Evolutionary conservation across 1,139 yeast species (phyloP).

Genomic region (Kodamaea fungicola): DNA sequence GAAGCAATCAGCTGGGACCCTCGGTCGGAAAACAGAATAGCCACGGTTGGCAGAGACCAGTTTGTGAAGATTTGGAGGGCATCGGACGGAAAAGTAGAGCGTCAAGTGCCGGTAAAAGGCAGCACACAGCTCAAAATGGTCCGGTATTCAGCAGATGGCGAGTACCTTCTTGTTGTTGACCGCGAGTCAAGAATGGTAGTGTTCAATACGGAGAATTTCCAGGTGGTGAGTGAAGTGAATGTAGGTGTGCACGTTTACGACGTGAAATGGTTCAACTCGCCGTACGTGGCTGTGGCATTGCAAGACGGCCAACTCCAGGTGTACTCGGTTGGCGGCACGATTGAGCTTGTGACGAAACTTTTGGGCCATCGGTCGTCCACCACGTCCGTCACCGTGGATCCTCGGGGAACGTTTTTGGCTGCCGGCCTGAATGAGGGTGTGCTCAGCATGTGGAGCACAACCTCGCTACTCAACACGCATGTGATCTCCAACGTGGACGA

Average conservation of each 20-base stretch:
- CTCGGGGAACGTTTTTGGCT: slow-evolving; percentile 52
- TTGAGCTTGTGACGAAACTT: slow-evolving; percentile 17
- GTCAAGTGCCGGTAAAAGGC: slow-evolving; percentile 21
- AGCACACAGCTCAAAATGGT: slow-evolving; percentile 26
- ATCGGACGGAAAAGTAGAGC: slow-evolving; percentile 31
- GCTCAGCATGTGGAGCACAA: slow-evolving; percentile 57
- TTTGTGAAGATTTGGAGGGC: slow-evolving; percentile 58
- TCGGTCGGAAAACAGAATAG: slow-evolving; percentile 46
- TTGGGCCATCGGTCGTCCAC: slow-evolving; percentile 53
- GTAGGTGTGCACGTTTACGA: slow-evolving; percentile 33
- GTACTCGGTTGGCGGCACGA: slow-evolving; percentile 10
- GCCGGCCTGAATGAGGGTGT: slow-evolving; percentile 72
- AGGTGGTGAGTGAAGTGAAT: slow-evolving; percentile 21
- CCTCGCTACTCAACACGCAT: slow-evolving; percentile 40
- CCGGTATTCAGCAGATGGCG: slow-evolving; percentile 54
- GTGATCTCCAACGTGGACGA: slow-evolving; percentile 50
- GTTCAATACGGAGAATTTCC: slow-evolving; percentile 25
- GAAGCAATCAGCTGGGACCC: slow-evolving; percentile 64
- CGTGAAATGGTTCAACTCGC: slow-evolving; percentile 24
- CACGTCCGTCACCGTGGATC: slow-evolving; percentile 52
- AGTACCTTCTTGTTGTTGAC: slow-evolving; percentile 47
- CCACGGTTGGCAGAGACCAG: slow-evolving; percentile 58
- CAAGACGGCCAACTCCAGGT: slow-evolving; percentile 34
- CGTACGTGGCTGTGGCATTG: slow-evolving; percentile 35
- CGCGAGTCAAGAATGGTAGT: slow-evolving; percentile 30